Conservation (phyloP, 352 stramenopile genomes). For the Pythium brachiatum region DNA sequence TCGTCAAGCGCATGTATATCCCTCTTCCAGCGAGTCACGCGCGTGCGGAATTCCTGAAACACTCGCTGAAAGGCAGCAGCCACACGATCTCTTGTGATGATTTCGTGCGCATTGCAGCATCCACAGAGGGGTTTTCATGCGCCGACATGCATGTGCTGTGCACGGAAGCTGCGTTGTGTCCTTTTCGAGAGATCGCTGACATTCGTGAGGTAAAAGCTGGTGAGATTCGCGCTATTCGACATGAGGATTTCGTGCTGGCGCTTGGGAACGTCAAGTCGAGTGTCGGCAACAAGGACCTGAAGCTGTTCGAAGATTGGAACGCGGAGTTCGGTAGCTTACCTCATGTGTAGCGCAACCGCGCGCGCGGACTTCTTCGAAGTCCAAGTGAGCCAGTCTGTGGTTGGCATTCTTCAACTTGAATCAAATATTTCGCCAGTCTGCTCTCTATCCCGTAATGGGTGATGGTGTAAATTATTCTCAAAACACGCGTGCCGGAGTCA, state of each 20-base stretch:
- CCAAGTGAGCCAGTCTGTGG: too few relatives aligned
- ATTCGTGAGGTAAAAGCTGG: background rate
- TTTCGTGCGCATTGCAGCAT: background rate
- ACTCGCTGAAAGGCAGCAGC: background rate
- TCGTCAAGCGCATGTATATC: conserved; percentile 1
- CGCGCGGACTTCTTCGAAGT: too few relatives aligned
- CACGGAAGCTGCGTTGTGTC: background rate
- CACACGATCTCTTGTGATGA: background rate
- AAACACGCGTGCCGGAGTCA: too few relatives aligned
- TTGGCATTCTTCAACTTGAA: too few relatives aligned
- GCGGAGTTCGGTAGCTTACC: conserved; percentile 2
- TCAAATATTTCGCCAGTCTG: too few relatives aligned
- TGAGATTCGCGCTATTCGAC: background rate
- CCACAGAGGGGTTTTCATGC: background rate
- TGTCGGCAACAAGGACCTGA: background rate
- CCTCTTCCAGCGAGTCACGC: background rate
- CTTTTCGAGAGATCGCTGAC: background rate
- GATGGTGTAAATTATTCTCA: too few relatives aligned
- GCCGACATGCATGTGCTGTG: background rate
- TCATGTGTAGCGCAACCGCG: too few relatives aligned
- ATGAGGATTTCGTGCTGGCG: background rate
- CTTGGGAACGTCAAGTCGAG: background rate
- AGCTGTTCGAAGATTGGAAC: conserved; percentile 6
- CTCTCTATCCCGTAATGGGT: too few relatives aligned
- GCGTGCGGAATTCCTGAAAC: background rate